phyloP scores from a whole-genome alignment of 768 basidiomycete genomes.

The Naganishia randhawae region DNA sequence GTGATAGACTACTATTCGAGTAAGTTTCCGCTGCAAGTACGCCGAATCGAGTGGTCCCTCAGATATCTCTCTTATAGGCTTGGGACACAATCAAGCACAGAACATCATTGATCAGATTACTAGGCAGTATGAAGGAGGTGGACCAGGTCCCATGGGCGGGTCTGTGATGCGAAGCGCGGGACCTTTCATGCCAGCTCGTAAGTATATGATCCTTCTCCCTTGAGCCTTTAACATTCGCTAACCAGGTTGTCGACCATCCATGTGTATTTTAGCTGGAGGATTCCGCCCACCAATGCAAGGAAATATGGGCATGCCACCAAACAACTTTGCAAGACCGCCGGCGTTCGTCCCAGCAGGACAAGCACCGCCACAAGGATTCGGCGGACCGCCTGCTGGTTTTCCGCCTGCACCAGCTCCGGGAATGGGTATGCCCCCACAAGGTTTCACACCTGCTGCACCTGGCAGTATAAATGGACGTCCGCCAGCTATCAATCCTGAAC shows the following conservation, averaged over 20 bases:
- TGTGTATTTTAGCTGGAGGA: background rate
- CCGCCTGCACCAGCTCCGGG: slow-evolving; percentile 4
- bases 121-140: slow-evolving; percentile 68
- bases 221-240: background rate
- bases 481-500: slow-evolving; percentile 45
- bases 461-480: slow-evolving; percentile 31
- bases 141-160: slow-evolving; percentile 22
- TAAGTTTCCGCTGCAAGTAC: slow-evolving; percentile 50
- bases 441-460: slow-evolving; percentile 27
- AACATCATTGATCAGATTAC: slow-evolving; percentile 98
- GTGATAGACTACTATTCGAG: slow-evolving; percentile 97
- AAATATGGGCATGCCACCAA: slow-evolving; percentile 11
- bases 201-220: background rate
- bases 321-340: slow-evolving; percentile 20
- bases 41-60: background rate
- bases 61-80: slow-evolving; percentile 39
- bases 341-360: slow-evolving; percentile 6
- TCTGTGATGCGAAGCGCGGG: slow-evolving; percentile 17
- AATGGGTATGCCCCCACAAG: slow-evolving; percentile 19
- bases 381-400: slow-evolving; percentile 11
- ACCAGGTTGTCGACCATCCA: background rate
- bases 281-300: slow-evolving; percentile 21
- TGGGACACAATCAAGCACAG: slow-evolving; percentile 89
- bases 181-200: slow-evolving; percentile 14
- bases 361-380: slow-evolving; percentile 12